phyloP scores from a whole-genome alignment of 768 basidiomycete genomes.

The Hypholoma sublateritium region DNA sequence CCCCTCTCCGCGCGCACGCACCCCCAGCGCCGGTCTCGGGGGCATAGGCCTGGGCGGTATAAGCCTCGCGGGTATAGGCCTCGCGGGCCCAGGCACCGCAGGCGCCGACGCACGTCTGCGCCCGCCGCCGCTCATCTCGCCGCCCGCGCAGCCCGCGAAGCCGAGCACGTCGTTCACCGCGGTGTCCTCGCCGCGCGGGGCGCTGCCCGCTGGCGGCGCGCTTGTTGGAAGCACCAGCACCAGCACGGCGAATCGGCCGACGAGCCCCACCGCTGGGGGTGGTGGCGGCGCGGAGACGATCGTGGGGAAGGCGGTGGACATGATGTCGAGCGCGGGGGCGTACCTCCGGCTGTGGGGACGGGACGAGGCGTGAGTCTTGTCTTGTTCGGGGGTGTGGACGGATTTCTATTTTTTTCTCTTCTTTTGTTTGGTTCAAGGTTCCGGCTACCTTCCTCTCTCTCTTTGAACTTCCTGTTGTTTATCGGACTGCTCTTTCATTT shows the following conservation, averaged over 20 bases:
- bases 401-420: too few species aligned
- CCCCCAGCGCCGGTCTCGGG: not conserved
- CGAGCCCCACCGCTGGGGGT: not conserved
- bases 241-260: not conserved
- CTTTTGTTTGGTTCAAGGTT: too few species aligned
- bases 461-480: too few species aligned
- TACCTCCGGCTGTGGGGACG: constrained; percentile 58
- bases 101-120: not conserved
- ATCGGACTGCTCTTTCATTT: too few species aligned
- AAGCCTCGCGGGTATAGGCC: too few species aligned
- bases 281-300: constrained; percentile 30
- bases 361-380: not conserved
- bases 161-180: constrained; percentile 25
- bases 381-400: too few species aligned
- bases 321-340: constrained; percentile 78
- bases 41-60: too few species aligned
- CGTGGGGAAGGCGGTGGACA: constrained; percentile 63
- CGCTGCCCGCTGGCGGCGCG: not conserved
- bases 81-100: too few species aligned
- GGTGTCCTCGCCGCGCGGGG: constrained; percentile 12
- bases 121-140: constrained; percentile 27
- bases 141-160: constrained; percentile 18
- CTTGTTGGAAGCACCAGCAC: not conserved
- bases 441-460: too few species aligned
- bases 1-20: not conserved